Evolutionary conservation across 768 basidiomycete species (phyloP), one percentile per base, ranked within the genome.

Genomic region (Naganishia kalamii): DNA sequence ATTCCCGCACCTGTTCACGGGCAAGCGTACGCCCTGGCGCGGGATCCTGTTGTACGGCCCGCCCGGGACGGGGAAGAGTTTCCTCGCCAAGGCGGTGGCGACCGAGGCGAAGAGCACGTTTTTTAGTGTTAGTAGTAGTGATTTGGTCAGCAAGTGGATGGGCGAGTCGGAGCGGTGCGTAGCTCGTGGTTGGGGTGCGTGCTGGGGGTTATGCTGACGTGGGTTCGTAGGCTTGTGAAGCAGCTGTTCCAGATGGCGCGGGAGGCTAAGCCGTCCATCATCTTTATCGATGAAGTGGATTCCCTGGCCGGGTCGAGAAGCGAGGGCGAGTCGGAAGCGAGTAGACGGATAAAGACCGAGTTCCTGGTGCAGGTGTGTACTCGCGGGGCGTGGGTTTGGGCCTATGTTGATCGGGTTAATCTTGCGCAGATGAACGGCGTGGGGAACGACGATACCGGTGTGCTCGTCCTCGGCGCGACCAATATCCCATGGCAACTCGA

Each of bases 61-160:
- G 19, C 96, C 96, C 0, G 96, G 96, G 2, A 98, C 96, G 11
- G 96, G 96, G 15, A 99, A 99, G 81, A 89, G 87, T 46, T 98
- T 87, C 76, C 84, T 99, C 46, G 96, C 96, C 2, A 99, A 99
- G 78, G 96, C 96, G 0, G 96, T 99, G 25, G 96, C 96, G 19
- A 99, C 96, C 15, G 96, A 99, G 79, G 92, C 96, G 60, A 97
- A 98, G 81, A 92, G 92, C 78, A 97, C 94, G 10, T 99, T 99
- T 83, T 98, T 94, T 81, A 90, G 88, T 69, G 92, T 99, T 67
- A 91, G 89, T 73, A 92, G 90, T 25, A 87, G 87, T 76, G 96
- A 98, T 74, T 82, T 99, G 62, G 96, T 98, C 62, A 93, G 91
- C 78, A 99, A 98, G 78, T 99, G 96, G 96, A 96, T 98, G 81